Conservation (phyloP, 305 asterid species). For the Fraxinus platypoda region DNA sequence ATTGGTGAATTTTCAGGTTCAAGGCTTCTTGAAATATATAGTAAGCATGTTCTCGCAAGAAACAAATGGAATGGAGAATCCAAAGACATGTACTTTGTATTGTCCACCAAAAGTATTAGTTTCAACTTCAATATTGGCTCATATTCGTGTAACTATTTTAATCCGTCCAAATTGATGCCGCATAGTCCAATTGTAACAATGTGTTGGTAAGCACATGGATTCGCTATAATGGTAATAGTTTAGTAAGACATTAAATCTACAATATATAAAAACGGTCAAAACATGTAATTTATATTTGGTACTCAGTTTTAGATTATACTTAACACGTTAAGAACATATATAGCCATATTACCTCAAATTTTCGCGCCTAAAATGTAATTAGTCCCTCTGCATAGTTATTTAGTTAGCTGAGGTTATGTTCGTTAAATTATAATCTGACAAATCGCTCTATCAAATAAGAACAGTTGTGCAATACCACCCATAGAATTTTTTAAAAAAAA, state of each 20-base stretch:
- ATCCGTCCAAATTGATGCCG: slow-evolving; percentile 1
- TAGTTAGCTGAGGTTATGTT: neutral
- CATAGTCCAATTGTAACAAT: slow-evolving; percentile 1
- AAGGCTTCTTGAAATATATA: slow-evolving; percentile 30
- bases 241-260: too few relatives aligned
- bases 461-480: neutral
- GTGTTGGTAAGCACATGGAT: slow-evolving; percentile 19
- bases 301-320: neutral
- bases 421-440: too few relatives aligned
- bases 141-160: slow-evolving; percentile 12
- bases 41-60: neutral
- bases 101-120: slow-evolving; percentile 22
- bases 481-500: too few relatives aligned
- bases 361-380: neutral
- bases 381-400: neutral
- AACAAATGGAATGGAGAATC: slow-evolving; percentile 34
- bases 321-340: neutral
- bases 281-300: neutral
- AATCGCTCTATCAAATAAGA: neutral
- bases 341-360: neutral
- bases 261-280: neutral
- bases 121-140: slow-evolving; percentile 2
- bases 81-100: slow-evolving; percentile 44
- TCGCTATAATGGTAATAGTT: neutral
- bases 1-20: neutral